A percentile compares a stretch with the other conserved stretches of the same genome.
Evolutionary conservation across 192 early-diverging fungal species (phyloP).

Genomic region (Coemansia sp.): DNA sequence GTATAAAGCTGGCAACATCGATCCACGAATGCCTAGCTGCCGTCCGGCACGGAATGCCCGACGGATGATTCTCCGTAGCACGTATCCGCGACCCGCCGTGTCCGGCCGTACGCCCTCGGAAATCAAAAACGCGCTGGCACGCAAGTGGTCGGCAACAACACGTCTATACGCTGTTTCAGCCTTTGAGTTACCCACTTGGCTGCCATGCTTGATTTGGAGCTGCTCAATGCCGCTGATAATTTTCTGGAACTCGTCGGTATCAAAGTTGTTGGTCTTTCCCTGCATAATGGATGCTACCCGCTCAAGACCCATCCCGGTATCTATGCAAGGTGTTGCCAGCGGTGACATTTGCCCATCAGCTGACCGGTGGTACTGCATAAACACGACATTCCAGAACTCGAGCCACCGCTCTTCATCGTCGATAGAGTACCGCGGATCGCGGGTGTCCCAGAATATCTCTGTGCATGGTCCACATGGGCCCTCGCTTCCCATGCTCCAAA

Average conservation of each 20-base stretch:
- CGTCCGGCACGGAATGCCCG: conserved; percentile 88
- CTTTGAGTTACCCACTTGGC: conserved; percentile 72
- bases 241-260: conserved; percentile 86
- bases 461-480: conserved; percentile 98
- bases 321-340: conserved; percentile 90
- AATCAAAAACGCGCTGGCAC: conserved; percentile 92
- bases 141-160: conserved; percentile 96
- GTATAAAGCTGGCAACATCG: conserved; percentile 86
- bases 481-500: conserved; percentile 98
- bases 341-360: conserved; percentile 74
- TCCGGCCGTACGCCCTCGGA: conserved; percentile 92
- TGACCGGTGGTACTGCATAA: conserved; percentile 98
- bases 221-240: conserved; percentile 76
- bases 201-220: conserved; percentile 49
- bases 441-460: conserved; percentile 96
- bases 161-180: conserved; percentile 89
- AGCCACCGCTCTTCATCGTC: conserved; percentile 90
- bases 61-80: conserved; percentile 91
- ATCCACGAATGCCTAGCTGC: conserved; percentile 78
- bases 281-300: conserved; percentile 92
- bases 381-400: conserved; percentile 99
- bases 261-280: conserved; percentile 92
- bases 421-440: conserved; percentile 78
- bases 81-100: conserved; percentile 98
- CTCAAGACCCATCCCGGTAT: conserved; percentile 98